Conservation (phyloP, 108 stramenopile species). For the Nannochloropsis gaditana region DNA sequence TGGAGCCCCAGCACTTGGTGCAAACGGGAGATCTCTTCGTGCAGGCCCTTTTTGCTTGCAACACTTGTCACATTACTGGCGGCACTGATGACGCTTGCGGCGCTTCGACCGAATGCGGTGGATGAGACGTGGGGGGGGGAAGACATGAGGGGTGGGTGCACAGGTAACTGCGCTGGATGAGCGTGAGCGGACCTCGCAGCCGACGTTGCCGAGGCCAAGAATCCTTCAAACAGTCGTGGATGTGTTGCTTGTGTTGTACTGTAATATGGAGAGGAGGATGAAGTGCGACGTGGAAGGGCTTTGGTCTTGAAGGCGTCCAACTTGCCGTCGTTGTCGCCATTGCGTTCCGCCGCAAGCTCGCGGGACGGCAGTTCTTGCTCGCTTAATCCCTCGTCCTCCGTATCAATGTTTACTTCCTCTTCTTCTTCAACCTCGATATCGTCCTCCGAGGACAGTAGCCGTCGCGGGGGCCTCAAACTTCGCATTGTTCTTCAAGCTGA, state of each 20-base stretch:
- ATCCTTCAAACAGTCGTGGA: background rate
- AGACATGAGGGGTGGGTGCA: background rate
- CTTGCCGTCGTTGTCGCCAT: background rate
- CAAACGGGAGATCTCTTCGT: constrained; percentile 1
- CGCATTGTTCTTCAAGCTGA: too few species aligned
- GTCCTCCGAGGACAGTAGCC: background rate
- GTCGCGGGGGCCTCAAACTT: background rate
- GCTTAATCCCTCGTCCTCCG: background rate
- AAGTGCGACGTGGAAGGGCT: background rate
- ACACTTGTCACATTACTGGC: background rate
- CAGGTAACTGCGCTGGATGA: too few species aligned
- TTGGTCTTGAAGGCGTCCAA: background rate
- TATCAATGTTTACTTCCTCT: background rate
- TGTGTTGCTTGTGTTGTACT: background rate
- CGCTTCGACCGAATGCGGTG: background rate
- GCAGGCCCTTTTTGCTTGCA: background rate
- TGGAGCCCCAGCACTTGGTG: background rate
- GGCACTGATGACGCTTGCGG: background rate
- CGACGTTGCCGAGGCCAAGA: too few species aligned
- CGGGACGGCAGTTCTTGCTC: background rate
- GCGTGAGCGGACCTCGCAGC: too few species aligned
- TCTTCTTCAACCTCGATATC: background rate
- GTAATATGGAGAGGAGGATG: background rate
- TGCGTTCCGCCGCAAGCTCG: background rate
- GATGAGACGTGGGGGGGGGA: background rate